Conservation (phyloP, 164 flowering plant genomes). For the Macadamia integrifolia region DNA sequence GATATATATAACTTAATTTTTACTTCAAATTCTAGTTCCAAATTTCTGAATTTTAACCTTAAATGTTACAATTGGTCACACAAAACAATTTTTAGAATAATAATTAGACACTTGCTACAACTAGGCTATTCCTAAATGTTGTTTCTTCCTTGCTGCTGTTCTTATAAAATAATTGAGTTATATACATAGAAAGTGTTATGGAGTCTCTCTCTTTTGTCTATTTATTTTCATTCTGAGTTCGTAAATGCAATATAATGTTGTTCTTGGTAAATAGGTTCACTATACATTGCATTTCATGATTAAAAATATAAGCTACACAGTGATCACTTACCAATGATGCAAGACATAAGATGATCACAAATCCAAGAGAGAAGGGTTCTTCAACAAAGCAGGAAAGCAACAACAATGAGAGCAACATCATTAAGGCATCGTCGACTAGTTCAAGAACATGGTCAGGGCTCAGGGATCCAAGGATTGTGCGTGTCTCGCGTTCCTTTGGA, state of each 20-base stretch:
- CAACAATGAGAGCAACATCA: slow-evolving; percentile 17
- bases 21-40: not conserved
- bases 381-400: slow-evolving; percentile 30
- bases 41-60: not conserved
- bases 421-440: slow-evolving; percentile 34
- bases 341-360: slow-evolving; percentile 36
- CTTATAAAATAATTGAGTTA: too few species aligned
- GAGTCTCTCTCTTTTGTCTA: not conserved
- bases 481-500: slow-evolving; percentile 72
- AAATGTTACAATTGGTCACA: not conserved
- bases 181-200: too few species aligned
- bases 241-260: not conserved
- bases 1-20: not conserved
- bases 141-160: not conserved
- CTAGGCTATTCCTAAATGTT: not conserved
- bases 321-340: slow-evolving; percentile 18
- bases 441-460: slow-evolving; percentile 52
- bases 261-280: not conserved
- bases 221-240: not conserved
- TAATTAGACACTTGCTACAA: not conserved
- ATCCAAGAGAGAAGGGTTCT: slow-evolving; percentile 31
- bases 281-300: not conserved
- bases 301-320: not conserved
- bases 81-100: too few species aligned
- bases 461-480: slow-evolving; percentile 69